Evolutionary conservation across 2,329 filamentous ascomycete species (phyloP).

Genomic region (Fusarium sp.): DNA sequence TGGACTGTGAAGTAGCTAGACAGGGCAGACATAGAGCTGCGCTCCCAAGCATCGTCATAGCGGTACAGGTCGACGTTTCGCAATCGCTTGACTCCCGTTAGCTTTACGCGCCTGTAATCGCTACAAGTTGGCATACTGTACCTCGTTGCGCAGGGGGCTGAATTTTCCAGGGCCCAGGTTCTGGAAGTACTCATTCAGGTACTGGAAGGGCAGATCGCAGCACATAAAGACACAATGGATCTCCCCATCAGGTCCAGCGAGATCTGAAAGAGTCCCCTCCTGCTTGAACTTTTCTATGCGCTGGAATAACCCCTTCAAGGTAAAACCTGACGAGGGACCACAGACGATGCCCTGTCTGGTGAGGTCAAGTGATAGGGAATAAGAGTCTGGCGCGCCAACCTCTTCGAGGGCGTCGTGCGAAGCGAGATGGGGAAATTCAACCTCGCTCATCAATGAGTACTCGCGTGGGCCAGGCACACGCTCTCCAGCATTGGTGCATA

Average conservation of each 20-base stretch:
- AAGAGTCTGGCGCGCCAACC: constrained; percentile 64
- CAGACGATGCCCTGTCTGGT: constrained; percentile 67
- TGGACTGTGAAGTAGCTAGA: constrained; percentile 48
- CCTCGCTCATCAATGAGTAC: constrained; percentile 58
- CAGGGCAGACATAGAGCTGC: constrained; percentile 51
- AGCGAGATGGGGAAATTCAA: constrained; percentile 65
- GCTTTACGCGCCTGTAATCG: neutral
- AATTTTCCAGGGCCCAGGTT: constrained; percentile 61
- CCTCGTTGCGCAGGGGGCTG: constrained; percentile 56
- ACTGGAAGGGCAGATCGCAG: constrained; percentile 70
- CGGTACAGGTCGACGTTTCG: constrained; percentile 60
- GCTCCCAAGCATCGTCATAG: constrained; percentile 66
- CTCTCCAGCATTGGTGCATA: constrained; percentile 66
- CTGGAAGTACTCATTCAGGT: constrained; percentile 66
- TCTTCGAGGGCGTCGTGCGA: constrained; percentile 65
- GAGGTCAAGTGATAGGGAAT: constrained; percentile 61
- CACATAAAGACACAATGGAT: constrained; percentile 67
- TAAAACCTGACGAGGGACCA: constrained; percentile 68
- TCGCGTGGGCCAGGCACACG: constrained; percentile 66
- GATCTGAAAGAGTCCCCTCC: constrained; percentile 54
- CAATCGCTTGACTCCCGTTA: constrained; percentile 52
- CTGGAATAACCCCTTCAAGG: constrained; percentile 60
- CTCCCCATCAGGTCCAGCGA: constrained; percentile 57
- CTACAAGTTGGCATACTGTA: constrained; percentile 22
- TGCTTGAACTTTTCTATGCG: constrained; percentile 59